phyloP scores from a whole-genome alignment of 1,139 yeast genomes.

The Meyerozyma smithsonii region DNA sequence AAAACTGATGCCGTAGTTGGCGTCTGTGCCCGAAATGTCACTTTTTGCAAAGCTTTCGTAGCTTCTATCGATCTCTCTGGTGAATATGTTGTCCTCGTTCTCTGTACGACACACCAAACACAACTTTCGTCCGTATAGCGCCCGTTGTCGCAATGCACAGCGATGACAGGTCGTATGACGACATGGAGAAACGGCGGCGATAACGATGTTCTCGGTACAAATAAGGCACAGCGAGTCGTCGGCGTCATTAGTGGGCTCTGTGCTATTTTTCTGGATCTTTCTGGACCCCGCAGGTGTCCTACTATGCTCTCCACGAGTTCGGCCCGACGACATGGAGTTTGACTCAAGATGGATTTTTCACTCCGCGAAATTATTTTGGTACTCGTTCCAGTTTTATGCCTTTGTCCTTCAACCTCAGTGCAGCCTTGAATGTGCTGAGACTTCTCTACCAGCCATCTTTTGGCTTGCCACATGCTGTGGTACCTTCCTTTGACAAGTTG shows the following conservation, averaged over 20 bases:
- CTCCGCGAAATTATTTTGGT: not conserved
- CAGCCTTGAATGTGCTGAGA: constrained; percentile 63
- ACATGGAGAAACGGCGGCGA: constrained; percentile 75
- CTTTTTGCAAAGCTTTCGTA: constrained; percentile 33
- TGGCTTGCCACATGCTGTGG: constrained; percentile 63
- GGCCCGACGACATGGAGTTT: constrained; percentile 1
- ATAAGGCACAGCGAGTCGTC: constrained; percentile 59
- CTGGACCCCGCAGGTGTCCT: constrained; percentile 1
- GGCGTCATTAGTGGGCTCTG: constrained; percentile 24
- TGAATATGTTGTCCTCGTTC: constrained; percentile 53
- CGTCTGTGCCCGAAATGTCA: constrained; percentile 25
- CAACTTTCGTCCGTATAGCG: constrained; percentile 63
- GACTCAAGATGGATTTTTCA: constrained; percentile 3
- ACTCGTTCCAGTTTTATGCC: no score
- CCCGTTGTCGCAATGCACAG: constrained; percentile 82
- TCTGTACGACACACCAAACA: constrained; percentile 86
- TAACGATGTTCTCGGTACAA: constrained; percentile 68
- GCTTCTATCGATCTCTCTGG: constrained; percentile 40
- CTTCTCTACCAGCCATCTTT: constrained; percentile 60
- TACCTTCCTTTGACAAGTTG: constrained; percentile 62
- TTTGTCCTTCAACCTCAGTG: constrained; percentile 55
- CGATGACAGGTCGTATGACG: constrained; percentile 78
- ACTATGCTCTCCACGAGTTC: constrained; percentile 6
- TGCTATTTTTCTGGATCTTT: constrained; percentile 8
- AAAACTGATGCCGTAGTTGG: constrained; percentile 48